Evolutionary conservation across 2,329 filamentous ascomycete genomes (phyloP).

Genomic region (Calonectria hawksworthii): DNA sequence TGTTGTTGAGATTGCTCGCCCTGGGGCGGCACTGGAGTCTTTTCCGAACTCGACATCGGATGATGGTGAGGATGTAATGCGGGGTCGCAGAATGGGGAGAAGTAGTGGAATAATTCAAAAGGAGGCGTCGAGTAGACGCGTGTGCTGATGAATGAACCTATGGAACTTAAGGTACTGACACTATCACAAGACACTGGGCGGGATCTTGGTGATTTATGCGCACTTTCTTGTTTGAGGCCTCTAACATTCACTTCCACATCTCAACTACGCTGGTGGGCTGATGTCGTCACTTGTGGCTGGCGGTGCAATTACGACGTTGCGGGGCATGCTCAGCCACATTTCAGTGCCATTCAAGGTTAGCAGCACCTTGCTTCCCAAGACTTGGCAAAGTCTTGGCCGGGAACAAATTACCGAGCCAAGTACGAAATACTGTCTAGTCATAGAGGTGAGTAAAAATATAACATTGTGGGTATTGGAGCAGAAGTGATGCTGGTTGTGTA

Average conservation of each 20-base stretch:
- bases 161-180: background rate
- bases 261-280: slow-evolving; percentile 27
- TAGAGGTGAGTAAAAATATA: background rate
- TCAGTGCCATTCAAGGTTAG: background rate
- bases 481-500: background rate
- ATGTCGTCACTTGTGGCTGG: slow-evolving; percentile 45
- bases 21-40: slow-evolving; percentile 17
- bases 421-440: background rate
- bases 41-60: slow-evolving; percentile 23
- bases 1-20: background rate
- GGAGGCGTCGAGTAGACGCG: background rate
- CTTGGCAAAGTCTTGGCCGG: background rate
- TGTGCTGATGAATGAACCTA: background rate
- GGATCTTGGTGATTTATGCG: background rate
- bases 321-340: slow-evolving; percentile 41
- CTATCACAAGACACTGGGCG: background rate
- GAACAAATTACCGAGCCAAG: background rate
- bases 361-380: background rate
- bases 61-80: slow-evolving; percentile 4
- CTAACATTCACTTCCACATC: background rate
- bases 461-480: background rate
- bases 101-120: background rate
- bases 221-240: slow-evolving; percentile 33
- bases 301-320: slow-evolving; percentile 35
- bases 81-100: background rate